Conservation (phyloP, 495 filamentous ascomycete species). For the Gamarada debralockiae region DNA sequence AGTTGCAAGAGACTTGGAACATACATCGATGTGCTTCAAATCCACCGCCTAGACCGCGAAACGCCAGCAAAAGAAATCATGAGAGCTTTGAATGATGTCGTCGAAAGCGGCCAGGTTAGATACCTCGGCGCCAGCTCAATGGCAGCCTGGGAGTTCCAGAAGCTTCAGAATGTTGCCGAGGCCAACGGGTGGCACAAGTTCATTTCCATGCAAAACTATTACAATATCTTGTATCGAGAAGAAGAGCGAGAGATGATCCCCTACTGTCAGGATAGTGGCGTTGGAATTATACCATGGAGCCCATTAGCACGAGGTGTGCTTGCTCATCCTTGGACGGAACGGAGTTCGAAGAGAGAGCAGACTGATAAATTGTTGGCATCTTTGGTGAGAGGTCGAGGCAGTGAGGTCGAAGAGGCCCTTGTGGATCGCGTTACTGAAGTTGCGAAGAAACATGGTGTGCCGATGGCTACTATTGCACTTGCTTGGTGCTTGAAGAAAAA, state of each 20-base stretch:
- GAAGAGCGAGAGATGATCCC: slow-evolving; percentile 60
- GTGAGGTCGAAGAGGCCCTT: slow-evolving; percentile 46
- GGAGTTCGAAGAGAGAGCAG: slow-evolving; percentile 25
- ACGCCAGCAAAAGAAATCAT: slow-evolving; percentile 54
- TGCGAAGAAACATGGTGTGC: slow-evolving; percentile 57
- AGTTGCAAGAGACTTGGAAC: slow-evolving; percentile 50
- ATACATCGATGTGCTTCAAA: slow-evolving; percentile 63
- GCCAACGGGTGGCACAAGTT: slow-evolving; percentile 53
- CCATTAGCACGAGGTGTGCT: slow-evolving; percentile 55
- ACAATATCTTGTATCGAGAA: slow-evolving; percentile 55
- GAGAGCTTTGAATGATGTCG: slow-evolving; percentile 54
- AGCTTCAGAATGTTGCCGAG: slow-evolving; percentile 38
- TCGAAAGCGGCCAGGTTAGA: slow-evolving; percentile 49
- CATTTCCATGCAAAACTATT: slow-evolving; percentile 55
- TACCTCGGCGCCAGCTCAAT: slow-evolving; percentile 57
- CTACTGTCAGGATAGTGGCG: slow-evolving; percentile 52
- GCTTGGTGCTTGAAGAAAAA: slow-evolving; percentile 57
- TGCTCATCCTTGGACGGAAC: slow-evolving; percentile 37
- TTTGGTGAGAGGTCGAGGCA: slow-evolving; percentile 35
- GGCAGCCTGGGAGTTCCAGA: slow-evolving; percentile 50
- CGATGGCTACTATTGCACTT: slow-evolving; percentile 60
- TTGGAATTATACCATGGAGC: slow-evolving; percentile 40
- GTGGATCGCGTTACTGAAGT: slow-evolving; percentile 60
- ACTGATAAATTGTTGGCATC: slow-evolving; percentile 43
- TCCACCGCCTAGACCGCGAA: slow-evolving; percentile 51